Evolutionary conservation across 805 yeast species (phyloP), one percentile per base, ranked within the genome.

Genomic region (Scheffersomyces stipitis): DNA sequence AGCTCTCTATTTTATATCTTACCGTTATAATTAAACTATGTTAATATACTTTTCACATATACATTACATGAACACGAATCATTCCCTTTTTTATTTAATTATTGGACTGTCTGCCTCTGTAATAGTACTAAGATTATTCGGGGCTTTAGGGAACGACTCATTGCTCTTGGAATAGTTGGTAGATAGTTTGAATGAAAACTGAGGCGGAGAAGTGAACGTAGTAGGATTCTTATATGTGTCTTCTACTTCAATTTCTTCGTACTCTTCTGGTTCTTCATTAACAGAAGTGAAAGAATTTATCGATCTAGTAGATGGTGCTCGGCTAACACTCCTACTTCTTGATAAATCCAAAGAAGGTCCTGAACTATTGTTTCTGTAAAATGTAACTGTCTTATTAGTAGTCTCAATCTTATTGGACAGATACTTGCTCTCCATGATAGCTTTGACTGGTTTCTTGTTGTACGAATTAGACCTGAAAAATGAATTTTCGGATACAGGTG

Each of bases 381-480:
- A 66, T 2, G 75, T 69, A n/a, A 69, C 73, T 1, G 73, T 68
- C 37, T 63, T 69, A 34, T 56, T 59, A 6, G 45, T 30, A 2
- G 70, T 62, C 36, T 66, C 64, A 14, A 69, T 66, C 37, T 62
- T 66, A 38, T 61, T 66, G 3, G 58, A 45, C 20, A 45, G 54
- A 30, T 34, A 49, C 20, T 40, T 51, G 37, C 43, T 45, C 18
- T 60, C 61, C 31, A 47, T 29, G 15, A 53, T 37, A n/a, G 51
- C 41, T 39, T 58, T 59, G 34, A 47, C 40, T 3, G 75, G 73
- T 37, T 50, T 61, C 31, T 65, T 63, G 38, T 57, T 66, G 49
- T 58, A 68, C 2, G 73, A 68, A 40, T 64, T 66, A 2, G 73
- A 64, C 23, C 69, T 43, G 40, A 49, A 48, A 44, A 60, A 59